Conservation (phyloP, 1,284 basidiomycete genomes). For the Mycocalia duriaeana region DNA sequence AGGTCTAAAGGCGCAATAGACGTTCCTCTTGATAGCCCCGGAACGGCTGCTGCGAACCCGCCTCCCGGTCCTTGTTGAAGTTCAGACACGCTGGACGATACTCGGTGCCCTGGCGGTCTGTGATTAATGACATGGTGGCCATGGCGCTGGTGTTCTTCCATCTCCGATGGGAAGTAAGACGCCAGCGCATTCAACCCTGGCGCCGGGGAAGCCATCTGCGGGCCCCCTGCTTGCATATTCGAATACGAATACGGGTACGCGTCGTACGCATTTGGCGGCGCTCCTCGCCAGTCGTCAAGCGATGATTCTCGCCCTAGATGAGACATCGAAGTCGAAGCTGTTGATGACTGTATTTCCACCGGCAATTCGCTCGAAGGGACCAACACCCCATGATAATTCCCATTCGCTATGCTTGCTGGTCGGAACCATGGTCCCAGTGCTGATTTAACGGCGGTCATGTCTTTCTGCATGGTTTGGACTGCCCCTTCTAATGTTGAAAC, state of each 20-base stretch:
- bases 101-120: background rate
- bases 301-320: no score
- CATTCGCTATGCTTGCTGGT: no score
- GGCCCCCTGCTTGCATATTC: background rate
- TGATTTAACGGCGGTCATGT: conserved; percentile 44
- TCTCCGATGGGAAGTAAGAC: conserved; percentile 43
- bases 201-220: background rate
- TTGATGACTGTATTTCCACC: background rate
- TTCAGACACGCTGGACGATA: no score
- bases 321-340: background rate
- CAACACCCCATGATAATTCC: no score
- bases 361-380: no score
- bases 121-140: background rate
- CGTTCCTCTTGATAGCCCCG: background rate
- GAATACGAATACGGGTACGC: background rate
- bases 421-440: conserved; percentile 67
- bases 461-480: conserved; percentile 42
- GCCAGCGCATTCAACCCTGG: conserved; percentile 40
- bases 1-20: conserved; percentile 55
- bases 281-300: no score
- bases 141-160: background rate
- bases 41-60: no score
- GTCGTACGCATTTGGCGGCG: no score
- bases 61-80: no score
- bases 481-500: conserved; percentile 51